These are phyloP conservation scores for Wallacemonas sp. DNA, from an alignment of 208 protist species.

Conservation along the genomic window DNA sequence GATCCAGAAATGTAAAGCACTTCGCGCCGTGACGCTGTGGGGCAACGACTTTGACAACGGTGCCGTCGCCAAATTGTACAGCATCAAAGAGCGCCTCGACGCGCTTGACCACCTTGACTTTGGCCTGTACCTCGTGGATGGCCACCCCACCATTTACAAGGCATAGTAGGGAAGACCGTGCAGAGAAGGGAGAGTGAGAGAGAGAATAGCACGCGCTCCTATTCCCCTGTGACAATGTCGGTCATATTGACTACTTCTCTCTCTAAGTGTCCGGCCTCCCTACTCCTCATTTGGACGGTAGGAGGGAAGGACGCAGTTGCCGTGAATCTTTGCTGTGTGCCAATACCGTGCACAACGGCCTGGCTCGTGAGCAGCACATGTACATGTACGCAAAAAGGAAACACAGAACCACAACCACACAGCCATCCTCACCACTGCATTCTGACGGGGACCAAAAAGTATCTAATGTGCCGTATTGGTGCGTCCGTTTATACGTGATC, in stretches of 20 bases:
- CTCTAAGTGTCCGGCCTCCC: neutral
- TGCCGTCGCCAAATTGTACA: slow-evolving; percentile 39
- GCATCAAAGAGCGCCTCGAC: slow-evolving; percentile 43
- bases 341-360: neutral
- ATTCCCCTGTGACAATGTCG: no score
- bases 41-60: slow-evolving; percentile 66
- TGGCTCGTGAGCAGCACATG: neutral
- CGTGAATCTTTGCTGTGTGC: no score
- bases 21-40: slow-evolving; percentile 61
- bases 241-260: no score
- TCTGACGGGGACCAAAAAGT: no score
- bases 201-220: no score
- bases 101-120: slow-evolving; percentile 56
- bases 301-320: no score
- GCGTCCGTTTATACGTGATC: no score
- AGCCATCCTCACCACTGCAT: no score
- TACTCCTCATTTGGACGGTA: neutral
- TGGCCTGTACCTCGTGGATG: slow-evolving; percentile 48
- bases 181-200: no score
- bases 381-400: neutral
- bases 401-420: neutral
- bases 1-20: slow-evolving; percentile 32
- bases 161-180: neutral
- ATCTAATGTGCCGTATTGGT: no score
- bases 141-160: slow-evolving; percentile 23